Conservation (phyloP, 169 alveolate species). For the Plasmodium malariae region DNA sequence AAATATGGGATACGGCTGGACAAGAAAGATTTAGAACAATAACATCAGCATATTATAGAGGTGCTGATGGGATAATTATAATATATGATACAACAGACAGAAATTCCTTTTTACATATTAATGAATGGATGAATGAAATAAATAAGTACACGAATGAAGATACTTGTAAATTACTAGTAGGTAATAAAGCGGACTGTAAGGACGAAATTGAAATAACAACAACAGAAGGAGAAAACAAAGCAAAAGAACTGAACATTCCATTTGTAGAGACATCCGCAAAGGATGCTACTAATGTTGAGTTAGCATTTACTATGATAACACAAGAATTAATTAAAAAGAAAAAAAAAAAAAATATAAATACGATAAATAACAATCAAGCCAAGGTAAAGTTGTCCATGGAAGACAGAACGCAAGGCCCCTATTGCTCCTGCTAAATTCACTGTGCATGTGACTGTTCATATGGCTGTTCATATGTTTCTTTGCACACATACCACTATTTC, state of each 20-base stretch:
- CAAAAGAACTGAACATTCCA: conserved; percentile 85
- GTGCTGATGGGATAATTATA: conserved; percentile 96
- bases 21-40: conserved; percentile 97
- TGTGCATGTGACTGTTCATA: background rate
- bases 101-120: conserved; percentile 89
- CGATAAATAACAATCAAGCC: conserved; percentile 11
- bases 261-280: conserved; percentile 90
- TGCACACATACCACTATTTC: too few relatives aligned
- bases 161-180: conserved; percentile 94
- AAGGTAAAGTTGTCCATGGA: conserved; percentile 41
- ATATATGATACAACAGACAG: conserved; percentile 93
- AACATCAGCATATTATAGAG: conserved; percentile 96
- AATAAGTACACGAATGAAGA: conserved; percentile 94
- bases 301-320: conserved; percentile 83
- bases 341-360: conserved; percentile 28
- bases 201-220: conserved; percentile 84
- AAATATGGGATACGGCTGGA: conserved; percentile 99
- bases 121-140: conserved; percentile 95
- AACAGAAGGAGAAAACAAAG: conserved; percentile 86
- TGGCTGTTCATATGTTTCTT: too few relatives aligned
- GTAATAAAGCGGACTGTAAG: conserved; percentile 95
- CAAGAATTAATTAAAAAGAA: conserved; percentile 75
- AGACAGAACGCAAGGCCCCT: conserved; percentile 4
- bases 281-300: conserved; percentile 88
- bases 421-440: conserved; percentile 34